Conservation (phyloP, 805 yeast genomes). For the Zygosaccharomyces lentus region DNA sequence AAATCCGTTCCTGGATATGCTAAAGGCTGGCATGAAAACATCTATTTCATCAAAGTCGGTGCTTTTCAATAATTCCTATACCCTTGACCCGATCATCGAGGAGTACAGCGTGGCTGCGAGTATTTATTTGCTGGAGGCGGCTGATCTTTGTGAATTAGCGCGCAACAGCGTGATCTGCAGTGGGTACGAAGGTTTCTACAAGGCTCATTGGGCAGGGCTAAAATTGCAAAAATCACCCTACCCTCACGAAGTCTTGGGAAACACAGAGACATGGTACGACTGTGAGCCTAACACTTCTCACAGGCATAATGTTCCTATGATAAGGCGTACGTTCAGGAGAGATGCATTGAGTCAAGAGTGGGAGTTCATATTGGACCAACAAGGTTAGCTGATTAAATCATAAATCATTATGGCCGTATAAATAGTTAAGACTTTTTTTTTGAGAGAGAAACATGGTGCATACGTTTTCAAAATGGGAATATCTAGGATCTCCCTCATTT, state of each 20-base stretch:
- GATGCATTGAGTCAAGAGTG: conserved; percentile 31
- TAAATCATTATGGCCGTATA: not conserved
- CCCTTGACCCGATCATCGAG: conserved; percentile 33
- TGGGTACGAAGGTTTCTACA: conserved; percentile 33
- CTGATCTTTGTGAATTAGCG: conserved; percentile 33
- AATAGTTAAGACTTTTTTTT: not conserved
- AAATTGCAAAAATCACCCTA: conserved; percentile 9
- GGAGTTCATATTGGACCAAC: conserved; percentile 21
- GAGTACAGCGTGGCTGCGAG: conserved; percentile 37
- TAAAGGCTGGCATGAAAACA: conserved; percentile 29
- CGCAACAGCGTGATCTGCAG: conserved; percentile 30
- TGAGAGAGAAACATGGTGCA: not conserved
- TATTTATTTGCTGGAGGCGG: conserved; percentile 31
- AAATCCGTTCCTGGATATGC: conserved; percentile 32
- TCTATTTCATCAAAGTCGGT: conserved; percentile 29
- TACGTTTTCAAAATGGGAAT: not conserved
- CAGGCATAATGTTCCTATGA: conserved; percentile 32
- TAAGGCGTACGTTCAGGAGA: conserved; percentile 28
- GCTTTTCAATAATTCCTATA: conserved; percentile 31
- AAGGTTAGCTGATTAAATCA: not conserved
- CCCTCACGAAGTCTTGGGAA: conserved; percentile 23
- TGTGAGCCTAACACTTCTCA: conserved; percentile 27
- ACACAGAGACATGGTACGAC: conserved; percentile 30
- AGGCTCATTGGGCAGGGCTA: conserved; percentile 34
- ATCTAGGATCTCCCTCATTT: conserved; percentile 4